Conservation (phyloP, 805 yeast species). For the Lachancea nothofagi region DNA sequence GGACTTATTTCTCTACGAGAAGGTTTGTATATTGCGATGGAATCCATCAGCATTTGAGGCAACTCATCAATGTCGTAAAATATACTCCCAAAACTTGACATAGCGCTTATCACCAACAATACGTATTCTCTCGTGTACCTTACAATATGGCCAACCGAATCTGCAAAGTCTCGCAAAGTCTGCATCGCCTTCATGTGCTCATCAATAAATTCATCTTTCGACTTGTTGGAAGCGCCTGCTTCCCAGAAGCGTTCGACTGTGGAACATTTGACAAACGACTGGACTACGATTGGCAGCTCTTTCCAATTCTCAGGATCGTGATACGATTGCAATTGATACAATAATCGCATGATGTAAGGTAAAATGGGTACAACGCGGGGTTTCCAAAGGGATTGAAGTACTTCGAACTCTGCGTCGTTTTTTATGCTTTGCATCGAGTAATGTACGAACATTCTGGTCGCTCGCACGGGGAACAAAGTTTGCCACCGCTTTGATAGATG, state of each 20-base stretch:
- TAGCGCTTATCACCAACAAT: constrained; percentile 80
- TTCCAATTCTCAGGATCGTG: constrained; percentile 92
- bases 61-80: constrained; percentile 80
- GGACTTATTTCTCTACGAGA: constrained; percentile 45
- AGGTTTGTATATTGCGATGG: constrained; percentile 64
- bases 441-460: constrained; percentile 90
- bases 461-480: constrained; percentile 88
- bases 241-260: constrained; percentile 97
- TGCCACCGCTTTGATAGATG: constrained; percentile 89
- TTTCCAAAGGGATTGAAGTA: constrained; percentile 73
- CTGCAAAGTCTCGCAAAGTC: constrained; percentile 93
- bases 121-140: constrained; percentile 96
- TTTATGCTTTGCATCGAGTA: constrained; percentile 89
- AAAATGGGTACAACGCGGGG: constrained; percentile 89
- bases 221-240: constrained; percentile 91
- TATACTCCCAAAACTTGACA: constrained; percentile 84
- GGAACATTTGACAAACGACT: constrained; percentile 82
- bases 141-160: constrained; percentile 92
- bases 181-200: constrained; percentile 92
- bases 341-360: constrained; percentile 81
- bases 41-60: constrained; percentile 71
- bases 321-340: constrained; percentile 88
- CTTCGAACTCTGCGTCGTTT: constrained; percentile 66
- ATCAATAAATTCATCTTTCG: constrained; percentile 88
- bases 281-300: constrained; percentile 82